Evolutionary conservation across 169 alveolate genomes (phyloP).

Genomic region (Perkinsus chesapeaki): DNA sequence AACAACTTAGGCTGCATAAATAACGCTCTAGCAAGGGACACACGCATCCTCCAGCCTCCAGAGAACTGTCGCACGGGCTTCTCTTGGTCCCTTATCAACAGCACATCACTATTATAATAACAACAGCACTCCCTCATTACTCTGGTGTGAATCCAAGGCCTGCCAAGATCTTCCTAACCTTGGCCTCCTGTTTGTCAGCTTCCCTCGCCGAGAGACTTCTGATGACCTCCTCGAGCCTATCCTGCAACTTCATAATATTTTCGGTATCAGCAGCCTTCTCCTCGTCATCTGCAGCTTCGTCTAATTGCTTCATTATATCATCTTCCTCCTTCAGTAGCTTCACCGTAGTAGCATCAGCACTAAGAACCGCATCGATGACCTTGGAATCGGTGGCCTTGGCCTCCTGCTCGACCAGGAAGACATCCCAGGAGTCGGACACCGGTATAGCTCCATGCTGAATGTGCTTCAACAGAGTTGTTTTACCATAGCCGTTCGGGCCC

Average conservation of each 20-base stretch:
- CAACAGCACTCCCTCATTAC: too few species aligned
- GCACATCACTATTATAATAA: too few species aligned
- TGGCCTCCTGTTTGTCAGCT: neutral
- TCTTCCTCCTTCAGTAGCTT: conserved; percentile 5
- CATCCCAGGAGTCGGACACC: conserved; percentile 8
- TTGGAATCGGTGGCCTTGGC: neutral
- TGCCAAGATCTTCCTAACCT: conserved; percentile 9
- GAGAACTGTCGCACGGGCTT: conserved; percentile 48
- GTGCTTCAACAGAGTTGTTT: conserved; percentile 75
- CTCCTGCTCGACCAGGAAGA: conserved; percentile 15
- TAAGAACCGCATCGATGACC: conserved; percentile 10
- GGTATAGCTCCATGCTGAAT: conserved; percentile 9
- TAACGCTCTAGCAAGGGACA: conserved; percentile 60
- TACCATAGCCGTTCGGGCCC: conserved; percentile 92
- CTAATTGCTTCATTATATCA: conserved; percentile 4
- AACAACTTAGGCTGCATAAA: conserved; percentile 87
- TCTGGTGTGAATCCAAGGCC: conserved; percentile 15
- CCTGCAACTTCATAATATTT: neutral
- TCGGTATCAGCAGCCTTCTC: neutral
- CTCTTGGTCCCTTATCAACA: neutral
- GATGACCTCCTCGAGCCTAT: neutral
- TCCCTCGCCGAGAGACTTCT: neutral
- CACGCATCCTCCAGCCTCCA: conserved; percentile 68
- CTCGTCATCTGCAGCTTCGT: neutral
- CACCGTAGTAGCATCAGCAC: conserved; percentile 2